Base-by-base conservation (phyloP, 441 rosid species). In the Pelargonium citronellum region DNA sequence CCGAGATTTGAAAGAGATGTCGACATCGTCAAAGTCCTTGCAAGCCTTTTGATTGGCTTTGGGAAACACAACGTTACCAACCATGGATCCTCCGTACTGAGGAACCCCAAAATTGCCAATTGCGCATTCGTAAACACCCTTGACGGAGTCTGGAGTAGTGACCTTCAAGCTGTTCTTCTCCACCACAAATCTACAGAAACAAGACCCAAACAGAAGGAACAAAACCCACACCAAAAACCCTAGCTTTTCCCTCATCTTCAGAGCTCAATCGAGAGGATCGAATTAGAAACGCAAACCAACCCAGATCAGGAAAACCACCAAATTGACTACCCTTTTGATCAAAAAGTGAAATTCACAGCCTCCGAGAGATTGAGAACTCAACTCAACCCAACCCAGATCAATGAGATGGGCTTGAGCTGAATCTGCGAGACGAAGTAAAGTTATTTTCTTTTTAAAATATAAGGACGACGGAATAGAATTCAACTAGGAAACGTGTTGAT, bases 81-180 rank as follows among this genome's bases (percentile, higher is more conserved):
- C 68, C 84, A 94, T 79, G 60, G 93, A 85, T 27, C 98, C 97
- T 0, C 96, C 97, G 64, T 94, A 94, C 49, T 84, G 89, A 77
- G 98, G 98, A 73, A 94, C 84, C 24, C 98, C 97, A 41, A 94
- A 94, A 79, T 94, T 94, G 49, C 97, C 97, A 27, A 89, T 88
- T 27, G 98, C 94, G 53, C 95, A 87, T 73, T 91, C 89, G 65
- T 91, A 84, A 55, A 77, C 78, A 19, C 95, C 97, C 70, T 80
- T 86, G 58, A 93, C 77, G 17, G 96, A 82, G 20, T 86, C 85
- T 0, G 98, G 98, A 0, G 91, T 83, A 43, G 91, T 85, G 68
- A 93, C 84, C 75, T 83, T 88, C 79, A 93, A 83, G 88, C 83
- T 89, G 83, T 87, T 88, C 78, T 91, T 91, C 88, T 91, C 96